A percentile compares a stretch with the other conserved stretches of the same genome.
phyloP scores from a whole-genome alignment of 768 basidiomycete species.

The Rhodotorula kratochvilovae region DNA sequence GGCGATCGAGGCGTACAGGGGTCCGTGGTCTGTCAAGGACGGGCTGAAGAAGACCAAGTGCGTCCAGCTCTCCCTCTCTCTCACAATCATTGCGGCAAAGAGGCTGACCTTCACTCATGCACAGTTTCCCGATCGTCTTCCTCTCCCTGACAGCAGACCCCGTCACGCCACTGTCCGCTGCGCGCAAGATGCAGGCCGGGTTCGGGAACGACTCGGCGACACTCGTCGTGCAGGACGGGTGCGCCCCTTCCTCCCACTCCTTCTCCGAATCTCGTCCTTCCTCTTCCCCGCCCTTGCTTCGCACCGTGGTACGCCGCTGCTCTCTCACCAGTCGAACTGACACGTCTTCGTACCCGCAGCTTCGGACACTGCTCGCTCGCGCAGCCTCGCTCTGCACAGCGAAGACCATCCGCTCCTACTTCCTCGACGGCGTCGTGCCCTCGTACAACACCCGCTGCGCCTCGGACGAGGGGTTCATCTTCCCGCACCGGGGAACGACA shows the following conservation, averaged over 20 bases:
- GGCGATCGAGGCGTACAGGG: slow-evolving; percentile 24
- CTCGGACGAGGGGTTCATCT: slow-evolving; percentile 28
- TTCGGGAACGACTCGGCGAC: slow-evolving; percentile 30
- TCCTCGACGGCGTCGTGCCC: slow-evolving; percentile 34
- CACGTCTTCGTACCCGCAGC: background rate
- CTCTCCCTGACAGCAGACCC: slow-evolving; percentile 37
- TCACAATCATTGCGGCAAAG: too few species aligned
- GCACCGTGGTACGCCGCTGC: too few species aligned
- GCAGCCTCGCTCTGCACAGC: slow-evolving; percentile 37
- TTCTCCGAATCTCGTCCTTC: too few species aligned
- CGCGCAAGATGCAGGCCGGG: slow-evolving; percentile 20
- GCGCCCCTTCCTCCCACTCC: background rate
- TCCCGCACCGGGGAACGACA: slow-evolving; percentile 14
- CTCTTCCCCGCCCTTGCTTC: too few species aligned
- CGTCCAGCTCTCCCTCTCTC: background rate
- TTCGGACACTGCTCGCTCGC: slow-evolving; percentile 39
- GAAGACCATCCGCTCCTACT: slow-evolving; percentile 24
- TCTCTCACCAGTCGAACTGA: too few species aligned
- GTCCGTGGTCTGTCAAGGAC: slow-evolving; percentile 32
- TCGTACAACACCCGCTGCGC: slow-evolving; percentile 27
- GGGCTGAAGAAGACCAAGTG: slow-evolving; percentile 37
- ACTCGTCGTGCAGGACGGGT: slow-evolving; percentile 36
- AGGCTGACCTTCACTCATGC: background rate
- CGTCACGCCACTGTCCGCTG: slow-evolving; percentile 37
- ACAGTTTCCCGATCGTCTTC: slow-evolving; percentile 31